Conservation (phyloP, 179 eudicot genomes). For the Sideroxylon spinosum region DNA sequence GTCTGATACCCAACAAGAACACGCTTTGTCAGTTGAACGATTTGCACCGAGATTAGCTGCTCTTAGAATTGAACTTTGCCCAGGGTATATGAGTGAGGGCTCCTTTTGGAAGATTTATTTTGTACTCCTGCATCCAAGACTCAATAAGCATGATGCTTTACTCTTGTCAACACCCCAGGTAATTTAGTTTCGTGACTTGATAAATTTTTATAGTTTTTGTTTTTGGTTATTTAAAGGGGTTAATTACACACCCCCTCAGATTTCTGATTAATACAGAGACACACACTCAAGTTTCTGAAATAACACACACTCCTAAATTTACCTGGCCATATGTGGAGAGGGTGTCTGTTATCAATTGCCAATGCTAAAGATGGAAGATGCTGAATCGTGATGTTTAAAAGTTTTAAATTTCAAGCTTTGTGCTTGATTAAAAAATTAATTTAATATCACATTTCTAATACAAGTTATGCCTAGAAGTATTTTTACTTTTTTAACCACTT, state of each 20-base stretch:
- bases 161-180: conserved; percentile 81
- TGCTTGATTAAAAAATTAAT: background rate
- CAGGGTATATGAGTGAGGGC: conserved; percentile 76
- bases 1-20: conserved; percentile 93
- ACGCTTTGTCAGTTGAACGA: conserved; percentile 79
- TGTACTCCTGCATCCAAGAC: conserved; percentile 81
- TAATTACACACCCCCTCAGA: background rate
- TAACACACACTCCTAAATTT: background rate
- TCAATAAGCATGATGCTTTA: conserved; percentile 57
- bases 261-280: background rate
- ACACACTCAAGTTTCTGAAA: background rate
- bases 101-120: conserved; percentile 93
- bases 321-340: background rate
- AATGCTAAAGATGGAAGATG: background rate
- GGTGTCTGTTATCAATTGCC: background rate
- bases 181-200: conserved; percentile 7
- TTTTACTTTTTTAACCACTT: too few relatives aligned
- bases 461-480: background rate
- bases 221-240: background rate
- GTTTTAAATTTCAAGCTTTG: background rate
- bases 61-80: conserved; percentile 79
- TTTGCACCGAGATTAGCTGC: conserved; percentile 79
- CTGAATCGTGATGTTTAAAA: background rate
- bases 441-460: background rate
- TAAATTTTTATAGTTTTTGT: background rate